These are phyloP conservation scores for Betula pendula DNA, from an alignment of 306 rosid species.

Conservation along the genomic window DNA sequence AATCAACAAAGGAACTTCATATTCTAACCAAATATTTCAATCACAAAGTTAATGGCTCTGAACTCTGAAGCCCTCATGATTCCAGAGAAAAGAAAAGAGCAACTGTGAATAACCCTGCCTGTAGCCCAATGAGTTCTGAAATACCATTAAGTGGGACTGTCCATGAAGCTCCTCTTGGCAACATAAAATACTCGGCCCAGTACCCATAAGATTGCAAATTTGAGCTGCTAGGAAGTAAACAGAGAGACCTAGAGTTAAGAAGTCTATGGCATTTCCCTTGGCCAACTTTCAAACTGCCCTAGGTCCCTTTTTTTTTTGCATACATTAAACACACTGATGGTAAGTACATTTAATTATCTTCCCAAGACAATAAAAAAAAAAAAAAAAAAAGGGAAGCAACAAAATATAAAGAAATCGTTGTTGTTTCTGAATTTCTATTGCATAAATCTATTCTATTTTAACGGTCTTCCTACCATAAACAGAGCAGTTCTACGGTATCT, in stretches of 20 bases:
- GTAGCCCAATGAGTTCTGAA: background rate
- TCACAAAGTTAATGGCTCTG: background rate
- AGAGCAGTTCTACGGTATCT: too few species aligned
- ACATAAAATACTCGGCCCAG: background rate
- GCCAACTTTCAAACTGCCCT: background rate
- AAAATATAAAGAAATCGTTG: too few species aligned
- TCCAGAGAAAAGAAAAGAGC: background rate
- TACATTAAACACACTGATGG: too few species aligned
- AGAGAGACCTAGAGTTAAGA: too few species aligned
- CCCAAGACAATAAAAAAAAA: too few species aligned
- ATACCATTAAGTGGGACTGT: background rate
- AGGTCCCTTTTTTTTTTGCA: background rate
- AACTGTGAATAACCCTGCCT: background rate
- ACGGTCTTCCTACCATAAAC: too few species aligned
- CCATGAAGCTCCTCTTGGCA: background rate
- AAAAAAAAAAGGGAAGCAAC: too few species aligned
- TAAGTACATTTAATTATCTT: background rate
- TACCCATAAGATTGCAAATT: too few species aligned
- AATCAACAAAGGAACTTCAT: background rate
- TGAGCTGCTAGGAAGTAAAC: too few species aligned
- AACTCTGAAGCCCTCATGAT: background rate
- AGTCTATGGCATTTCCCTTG: background rate
- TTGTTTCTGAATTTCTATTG: too few species aligned
- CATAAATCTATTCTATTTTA: too few species aligned
- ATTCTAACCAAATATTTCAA: background rate